phyloP scores from a whole-genome alignment of 2,329 filamentous ascomycete species.

The Chaetothyriales sp. region DNA sequence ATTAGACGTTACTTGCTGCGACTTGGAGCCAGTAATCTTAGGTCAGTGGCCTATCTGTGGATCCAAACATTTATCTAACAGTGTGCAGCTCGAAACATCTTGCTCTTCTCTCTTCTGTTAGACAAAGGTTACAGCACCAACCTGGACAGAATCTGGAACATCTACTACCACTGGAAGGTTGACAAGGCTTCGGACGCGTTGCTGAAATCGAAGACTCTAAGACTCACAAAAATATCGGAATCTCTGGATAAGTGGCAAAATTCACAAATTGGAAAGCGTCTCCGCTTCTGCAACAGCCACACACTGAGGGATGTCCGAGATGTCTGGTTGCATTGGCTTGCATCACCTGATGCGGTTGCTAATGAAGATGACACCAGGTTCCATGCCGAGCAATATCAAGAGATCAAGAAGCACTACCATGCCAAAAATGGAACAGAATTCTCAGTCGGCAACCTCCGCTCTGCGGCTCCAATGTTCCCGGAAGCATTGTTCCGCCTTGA shows the following conservation, averaged over 20 bases:
- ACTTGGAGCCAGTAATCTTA: constrained; percentile 37
- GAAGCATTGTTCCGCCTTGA: constrained; percentile 6
- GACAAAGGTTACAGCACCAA: constrained; percentile 24
- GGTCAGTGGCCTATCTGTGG: constrained; percentile 26
- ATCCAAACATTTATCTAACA: neutral
- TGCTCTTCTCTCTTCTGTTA: constrained; percentile 40
- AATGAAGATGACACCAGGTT: constrained; percentile 1
- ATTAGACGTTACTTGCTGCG: constrained; percentile 46
- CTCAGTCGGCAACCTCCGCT: constrained; percentile 8
- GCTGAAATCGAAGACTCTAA: constrained; percentile 32
- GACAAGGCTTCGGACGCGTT: constrained; percentile 25
- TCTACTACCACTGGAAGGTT: constrained; percentile 43
- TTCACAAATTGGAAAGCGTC: constrained; percentile 29
- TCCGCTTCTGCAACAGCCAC: constrained; percentile 38
- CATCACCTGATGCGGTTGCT: neutral
- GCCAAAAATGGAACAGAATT: neutral
- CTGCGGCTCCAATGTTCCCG: constrained; percentile 19
- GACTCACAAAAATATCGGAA: constrained; percentile 28
- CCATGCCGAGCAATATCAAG: neutral
- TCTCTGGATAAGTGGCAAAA: constrained; percentile 34
- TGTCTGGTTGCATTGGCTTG: constrained; percentile 25
- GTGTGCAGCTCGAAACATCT: constrained; percentile 39
- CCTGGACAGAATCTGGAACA: constrained; percentile 34
- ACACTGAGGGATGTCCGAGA: constrained; percentile 27
- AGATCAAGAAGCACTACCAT: neutral